phyloP scores from a whole-genome alignment of 495 filamentous ascomycete species.

The Aspergillus incahuasiensis region DNA sequence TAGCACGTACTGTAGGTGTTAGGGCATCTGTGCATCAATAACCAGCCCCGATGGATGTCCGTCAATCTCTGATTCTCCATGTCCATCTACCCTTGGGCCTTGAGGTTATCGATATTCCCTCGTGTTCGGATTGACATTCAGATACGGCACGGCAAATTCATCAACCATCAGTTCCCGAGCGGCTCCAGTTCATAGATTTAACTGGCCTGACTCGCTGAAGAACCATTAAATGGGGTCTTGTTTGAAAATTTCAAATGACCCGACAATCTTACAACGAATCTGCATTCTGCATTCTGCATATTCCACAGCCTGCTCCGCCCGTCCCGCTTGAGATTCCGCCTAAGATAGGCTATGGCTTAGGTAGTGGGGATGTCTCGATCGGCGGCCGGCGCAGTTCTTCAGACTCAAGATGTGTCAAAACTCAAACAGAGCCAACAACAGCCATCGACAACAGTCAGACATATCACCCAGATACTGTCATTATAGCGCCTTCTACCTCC shows the following conservation, averaged over 20 bases:
- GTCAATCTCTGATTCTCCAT: no score
- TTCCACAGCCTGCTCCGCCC: no score
- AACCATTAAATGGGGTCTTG: neutral
- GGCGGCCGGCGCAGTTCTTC: neutral
- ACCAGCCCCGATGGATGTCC: no score
- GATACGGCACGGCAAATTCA: neutral
- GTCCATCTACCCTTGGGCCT: no score
- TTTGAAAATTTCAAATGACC: neutral
- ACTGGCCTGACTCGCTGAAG: neutral
- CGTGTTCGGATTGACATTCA: neutral
- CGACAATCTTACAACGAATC: neutral
- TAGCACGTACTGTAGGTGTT: neutral
- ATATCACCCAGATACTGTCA: no score
- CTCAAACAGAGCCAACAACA: neutral
- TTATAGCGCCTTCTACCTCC: neutral
- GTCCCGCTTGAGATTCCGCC: neutral
- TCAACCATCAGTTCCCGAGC: neutral
- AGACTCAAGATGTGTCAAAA: neutral
- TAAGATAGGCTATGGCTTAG: neutral
- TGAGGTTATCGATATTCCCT: neutral
- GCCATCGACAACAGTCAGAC: neutral
- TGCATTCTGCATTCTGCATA: neutral
- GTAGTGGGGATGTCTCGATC: neutral
- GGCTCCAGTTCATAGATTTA: neutral
- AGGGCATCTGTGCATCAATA: constrained; percentile 12